Base-by-base conservation (phyloP, 306 rosid species). In the Cucurbita maxima region DNA sequence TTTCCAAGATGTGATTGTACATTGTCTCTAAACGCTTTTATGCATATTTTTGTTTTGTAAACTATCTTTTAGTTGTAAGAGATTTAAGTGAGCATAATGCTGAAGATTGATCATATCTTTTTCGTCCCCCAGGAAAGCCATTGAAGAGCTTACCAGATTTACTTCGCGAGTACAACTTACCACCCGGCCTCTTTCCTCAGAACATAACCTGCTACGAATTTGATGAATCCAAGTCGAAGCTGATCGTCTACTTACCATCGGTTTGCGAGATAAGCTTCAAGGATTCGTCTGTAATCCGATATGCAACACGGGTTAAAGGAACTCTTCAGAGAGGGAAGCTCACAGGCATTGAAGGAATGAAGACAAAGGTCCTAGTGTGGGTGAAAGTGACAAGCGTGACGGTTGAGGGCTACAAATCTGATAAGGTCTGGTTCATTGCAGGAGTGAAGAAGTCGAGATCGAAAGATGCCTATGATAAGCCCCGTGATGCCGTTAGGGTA, bases 361-460 rank as follows among this genome's bases (percentile, higher is more conserved):
- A 94, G 83, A 94, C 97, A 0, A 91, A 94, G 82, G 95, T 83
- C 48, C 80, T 94, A 3, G 96, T 91, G 16, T 94, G 97, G 99
- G 99, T 89, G 52, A 94, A 89, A 84, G 88, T 94, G 73, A 94
- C 96, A 54, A 80, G 77, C 71, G 92, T 91, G 76, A 77, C 87
- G 18, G 79, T 94, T 22, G 99, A 94, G 50, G 89, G 94, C 75
- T 82, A 87, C 79, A 94, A 94, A 83, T 91, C 99, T 19, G 95
- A 91, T 45, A 86, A 87, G 83, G 79, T 94, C 48, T 94, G 97
- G 92, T 79, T 94, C 34, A 94, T 95, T 4, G 99, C 97, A 9
- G 92, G 96, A 18, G 89, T 94, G 4, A 94, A 91, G 97, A 94
- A 94, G 77, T 84, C 88, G 1, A 86, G 92, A 86, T 57, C 95